A percentile compares a stretch with the other conserved stretches of the same genome.
phyloP scores from a whole-genome alignment of 129 eudicot species.

The Flaveria trinervia region DNA sequence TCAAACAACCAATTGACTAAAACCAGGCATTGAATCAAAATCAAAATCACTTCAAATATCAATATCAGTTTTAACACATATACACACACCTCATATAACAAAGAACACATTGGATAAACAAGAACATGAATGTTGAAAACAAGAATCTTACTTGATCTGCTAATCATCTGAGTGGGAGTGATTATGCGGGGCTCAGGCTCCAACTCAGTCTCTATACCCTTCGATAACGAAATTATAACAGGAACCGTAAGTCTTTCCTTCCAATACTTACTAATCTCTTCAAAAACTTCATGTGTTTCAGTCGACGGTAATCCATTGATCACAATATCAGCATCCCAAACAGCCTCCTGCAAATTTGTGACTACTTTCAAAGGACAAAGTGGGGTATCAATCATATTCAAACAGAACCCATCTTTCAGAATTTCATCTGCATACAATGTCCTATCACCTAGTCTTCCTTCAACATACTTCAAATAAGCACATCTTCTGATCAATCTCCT shows the following conservation, averaged over 20 bases:
- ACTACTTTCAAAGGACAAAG: constrained; percentile 91
- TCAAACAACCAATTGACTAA: no score
- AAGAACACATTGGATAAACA: background rate
- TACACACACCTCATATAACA: background rate
- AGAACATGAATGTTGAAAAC: background rate
- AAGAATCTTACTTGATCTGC: constrained; percentile 69
- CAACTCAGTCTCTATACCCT: constrained; percentile 93
- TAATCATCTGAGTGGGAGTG: constrained; percentile 95
- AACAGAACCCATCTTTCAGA: constrained; percentile 89
- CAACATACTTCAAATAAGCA: constrained; percentile 88
- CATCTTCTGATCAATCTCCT: constrained; percentile 81
- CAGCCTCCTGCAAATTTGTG: constrained; percentile 94
- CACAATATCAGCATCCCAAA: constrained; percentile 95
- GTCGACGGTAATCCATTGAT: constrained; percentile 89
- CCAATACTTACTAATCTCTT: constrained; percentile 86
- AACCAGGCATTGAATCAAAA: no score
- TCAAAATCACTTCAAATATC: no score
- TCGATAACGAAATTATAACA: constrained; percentile 72
- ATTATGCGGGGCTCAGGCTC: constrained; percentile 78
- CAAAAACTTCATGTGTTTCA: constrained; percentile 69
- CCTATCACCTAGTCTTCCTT: constrained; percentile 85
- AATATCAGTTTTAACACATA: no score
- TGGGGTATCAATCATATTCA: constrained; percentile 98
- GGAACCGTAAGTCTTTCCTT: constrained; percentile 69
- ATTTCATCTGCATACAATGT: constrained; percentile 77